Evolutionary conservation across 495 filamentous ascomycete species (phyloP), one percentile per base, ranked within the genome.

Genomic region (Glonium stellatum): DNA sequence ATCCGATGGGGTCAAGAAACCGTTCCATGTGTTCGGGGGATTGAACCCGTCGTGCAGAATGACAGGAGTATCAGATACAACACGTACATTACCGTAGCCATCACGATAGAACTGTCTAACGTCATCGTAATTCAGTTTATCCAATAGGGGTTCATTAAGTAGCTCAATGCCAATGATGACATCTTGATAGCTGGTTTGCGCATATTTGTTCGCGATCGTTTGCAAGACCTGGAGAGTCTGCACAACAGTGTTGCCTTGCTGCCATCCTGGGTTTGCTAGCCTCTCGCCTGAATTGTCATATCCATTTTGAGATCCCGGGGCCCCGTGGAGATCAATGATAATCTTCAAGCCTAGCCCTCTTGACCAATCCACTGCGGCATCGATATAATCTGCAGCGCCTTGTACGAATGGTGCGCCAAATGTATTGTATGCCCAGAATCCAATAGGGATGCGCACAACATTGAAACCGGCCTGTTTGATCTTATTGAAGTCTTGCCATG

Each of bases 121-220:
- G 3, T 61, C 68, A 52, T 72, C 71, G 51, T 81, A 69, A 60
- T 83, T 72, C 22, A 88, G 75, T 1, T 73, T 75, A 4, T 70
- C 53, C 22, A 72, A 74, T 35, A 82, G 42, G 19, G 81, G 87
- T 70, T 91, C 88, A 66, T 92, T 91, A 47, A 90, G 72, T 4
- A 88, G 79, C 68, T 90, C 82, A 63, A 92, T 86, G 0, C 82
- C 77, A 15, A 82, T 79, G 21, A 92, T 84, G 4, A 87, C 83
- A 57, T 88, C 84, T 53, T 77, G 76, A 68, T 84, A 80, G 9
- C 60, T 61, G 0, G 78, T 27, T 27, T 59, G 55, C 4, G 72
- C 76, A 70, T 88, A 90, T 35, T 84, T 81, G 27, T 76, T 60
- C 10, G 81, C 78, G 27, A 92, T 76, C 12, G 65, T 76, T n/a